These are phyloP conservation scores for Metarhizium robertsii DNA, from an alignment of 2,329 filamentous ascomycete genomes.

Conservation along the genomic window DNA sequence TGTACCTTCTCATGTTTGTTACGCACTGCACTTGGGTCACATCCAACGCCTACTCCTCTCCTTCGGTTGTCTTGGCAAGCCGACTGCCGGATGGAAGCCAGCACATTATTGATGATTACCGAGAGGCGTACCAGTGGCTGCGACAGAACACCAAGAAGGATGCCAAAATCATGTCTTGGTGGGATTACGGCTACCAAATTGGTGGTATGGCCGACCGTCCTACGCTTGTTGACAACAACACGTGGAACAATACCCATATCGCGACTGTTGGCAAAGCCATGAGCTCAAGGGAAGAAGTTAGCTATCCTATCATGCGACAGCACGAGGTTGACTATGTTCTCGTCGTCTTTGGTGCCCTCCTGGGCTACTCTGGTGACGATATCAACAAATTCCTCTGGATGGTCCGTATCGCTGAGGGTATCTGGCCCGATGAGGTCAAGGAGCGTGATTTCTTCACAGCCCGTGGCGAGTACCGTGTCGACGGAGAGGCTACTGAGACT, in stretches of 20 bases:
- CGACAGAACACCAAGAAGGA: constrained; percentile 92
- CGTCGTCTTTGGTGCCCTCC: constrained; percentile 87
- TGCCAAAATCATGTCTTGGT: constrained; percentile 99
- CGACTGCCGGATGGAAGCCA: constrained; percentile 88
- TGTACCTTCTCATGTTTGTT: constrained; percentile 88
- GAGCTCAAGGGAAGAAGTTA: constrained; percentile 95
- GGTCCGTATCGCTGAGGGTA: constrained; percentile 97
- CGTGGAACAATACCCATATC: constrained; percentile 99
- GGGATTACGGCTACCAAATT: constrained; percentile 99
- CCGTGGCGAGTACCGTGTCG: constrained; percentile 89
- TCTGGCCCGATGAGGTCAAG: constrained; percentile 99
- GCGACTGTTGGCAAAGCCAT: constrained; percentile 98
- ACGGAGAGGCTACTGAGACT: constrained; percentile 83
- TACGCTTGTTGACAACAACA: constrained; percentile 98
- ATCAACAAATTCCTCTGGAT: constrained; percentile 99
- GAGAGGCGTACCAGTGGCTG: constrained; percentile 98
- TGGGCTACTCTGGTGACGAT: constrained; percentile 96
- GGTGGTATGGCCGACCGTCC: constrained; percentile 98
- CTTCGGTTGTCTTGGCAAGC: constrained; percentile 91
- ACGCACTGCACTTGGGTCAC: constrained; percentile 99
- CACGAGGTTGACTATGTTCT: constrained; percentile 99
- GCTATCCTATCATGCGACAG: constrained; percentile 95
- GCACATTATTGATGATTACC: constrained; percentile 98
- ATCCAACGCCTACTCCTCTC: constrained; percentile 96
- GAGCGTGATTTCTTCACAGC: constrained; percentile 93